A percentile compares a stretch with the other conserved stretches of the same genome.
Conservation (phyloP, 2,329 filamentous ascomycete species). For the Sclerotinia sclerotiorum region DNA sequence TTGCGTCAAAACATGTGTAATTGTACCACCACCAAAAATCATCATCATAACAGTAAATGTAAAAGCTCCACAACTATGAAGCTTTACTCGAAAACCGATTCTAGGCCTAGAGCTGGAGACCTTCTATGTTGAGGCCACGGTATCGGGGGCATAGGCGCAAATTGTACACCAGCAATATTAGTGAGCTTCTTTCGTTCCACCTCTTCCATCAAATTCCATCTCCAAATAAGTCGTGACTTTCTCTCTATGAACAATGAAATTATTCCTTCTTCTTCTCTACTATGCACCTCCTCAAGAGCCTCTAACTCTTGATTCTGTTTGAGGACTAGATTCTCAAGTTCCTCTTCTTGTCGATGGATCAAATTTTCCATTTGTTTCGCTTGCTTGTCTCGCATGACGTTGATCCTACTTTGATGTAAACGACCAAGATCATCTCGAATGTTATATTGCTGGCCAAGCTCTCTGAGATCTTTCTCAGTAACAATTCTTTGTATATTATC, state of each 20-base stretch:
- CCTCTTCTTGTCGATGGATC: constrained; percentile 53
- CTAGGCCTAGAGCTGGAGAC: constrained; percentile 27
- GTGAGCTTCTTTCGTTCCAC: constrained; percentile 56
- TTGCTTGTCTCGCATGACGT: constrained; percentile 64
- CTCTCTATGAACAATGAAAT: constrained; percentile 48
- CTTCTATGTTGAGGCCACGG: constrained; percentile 43
- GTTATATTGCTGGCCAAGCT: constrained; percentile 61
- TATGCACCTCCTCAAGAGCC: constrained; percentile 48
- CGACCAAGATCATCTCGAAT: constrained; percentile 59
- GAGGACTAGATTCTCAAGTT: constrained; percentile 49
- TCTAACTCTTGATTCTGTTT: constrained; percentile 52
- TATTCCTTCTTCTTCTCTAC: constrained; percentile 53
- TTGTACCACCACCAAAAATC: neutral
- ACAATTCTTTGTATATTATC: constrained; percentile 53
- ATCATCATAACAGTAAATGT: neutral
- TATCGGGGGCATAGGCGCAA: constrained; percentile 44
- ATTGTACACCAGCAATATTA: constrained; percentile 46
- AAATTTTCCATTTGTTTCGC: constrained; percentile 61
- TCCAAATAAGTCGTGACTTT: constrained; percentile 46
- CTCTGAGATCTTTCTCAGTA: constrained; percentile 58
- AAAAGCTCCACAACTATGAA: neutral
- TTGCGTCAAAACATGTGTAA: neutral
- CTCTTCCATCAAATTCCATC: constrained; percentile 55
- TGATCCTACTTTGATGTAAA: constrained; percentile 60
- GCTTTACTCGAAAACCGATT: constrained; percentile 31